Conservation (phyloP, 2,329 filamentous ascomycete genomes). For the Pseudogymnoascus sp. region DNA sequence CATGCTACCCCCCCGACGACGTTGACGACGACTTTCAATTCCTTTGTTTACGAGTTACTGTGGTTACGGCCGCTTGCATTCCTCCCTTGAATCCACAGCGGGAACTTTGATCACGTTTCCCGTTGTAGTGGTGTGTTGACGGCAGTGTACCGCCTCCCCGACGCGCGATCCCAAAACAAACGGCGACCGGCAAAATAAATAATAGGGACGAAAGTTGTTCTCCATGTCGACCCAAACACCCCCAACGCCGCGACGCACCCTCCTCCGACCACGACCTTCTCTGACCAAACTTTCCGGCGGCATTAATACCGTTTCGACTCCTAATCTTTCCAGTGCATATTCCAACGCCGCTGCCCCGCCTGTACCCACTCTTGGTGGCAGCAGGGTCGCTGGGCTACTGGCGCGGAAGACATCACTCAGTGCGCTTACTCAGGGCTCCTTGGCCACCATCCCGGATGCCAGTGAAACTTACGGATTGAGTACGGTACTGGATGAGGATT, state of each 20-base stretch:
- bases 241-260: slow-evolving; percentile 24
- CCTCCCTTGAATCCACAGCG: not conserved
- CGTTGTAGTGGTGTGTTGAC: slow-evolving; percentile 5
- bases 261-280: slow-evolving; percentile 26
- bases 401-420: slow-evolving; percentile 65
- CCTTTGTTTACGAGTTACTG: not conserved
- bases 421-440: slow-evolving; percentile 54
- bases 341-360: slow-evolving; percentile 9
- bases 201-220: slow-evolving; percentile 1
- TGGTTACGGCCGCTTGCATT: not conserved
- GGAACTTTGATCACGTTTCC: slow-evolving; percentile 2
- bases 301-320: slow-evolving; percentile 45
- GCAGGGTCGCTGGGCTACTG: slow-evolving; percentile 31
- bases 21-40: not conserved
- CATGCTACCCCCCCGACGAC: not conserved
- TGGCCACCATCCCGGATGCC: slow-evolving; percentile 59
- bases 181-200: slow-evolving; percentile 6
- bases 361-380: slow-evolving; percentile 13
- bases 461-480: slow-evolving; percentile 54
- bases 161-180: slow-evolving; percentile 8
- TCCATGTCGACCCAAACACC: slow-evolving; percentile 15
- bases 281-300: slow-evolving; percentile 17
- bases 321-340: slow-evolving; percentile 42
- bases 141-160: slow-evolving; percentile 4
- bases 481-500: slow-evolving; percentile 40